Evolutionary conservation across 2,329 filamentous ascomycete genomes (phyloP), one percentile per base, ranked within the genome.

Genomic region (Hypoxylon sp.): DNA sequence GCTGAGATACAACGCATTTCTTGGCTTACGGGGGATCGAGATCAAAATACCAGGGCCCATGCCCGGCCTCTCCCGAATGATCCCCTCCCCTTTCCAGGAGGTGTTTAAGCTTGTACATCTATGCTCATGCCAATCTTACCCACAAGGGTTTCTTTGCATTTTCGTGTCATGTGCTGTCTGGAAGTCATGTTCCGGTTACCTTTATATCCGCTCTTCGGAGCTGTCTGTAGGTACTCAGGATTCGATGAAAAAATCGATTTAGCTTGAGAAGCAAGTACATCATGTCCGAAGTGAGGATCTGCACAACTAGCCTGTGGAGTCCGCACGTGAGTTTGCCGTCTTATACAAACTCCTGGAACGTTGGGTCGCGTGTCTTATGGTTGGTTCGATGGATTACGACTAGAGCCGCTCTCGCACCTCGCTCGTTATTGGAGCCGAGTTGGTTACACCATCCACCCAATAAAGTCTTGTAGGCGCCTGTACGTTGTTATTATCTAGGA

Each of bases 1-100:
- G 52, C 47, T 58, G 30, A 58, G 55, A 55, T 52, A 47, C 40
- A 34, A 49, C 46, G 7, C 30, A 54, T 54, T 51, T 43, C 49
- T 57, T 57, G 53, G 45, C 46, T 27, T 6, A 13, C 12, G 25
- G 16, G 20, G 36, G 51, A 58, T 58, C 48, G 52, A 54, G 56
- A 59, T 48, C 51, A 27, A 17, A 34, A 43, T 19, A 42, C 32
- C 43, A 20, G 12, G 25, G 34, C 48, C 41, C 30, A 42, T 36
- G 19, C 35, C 44, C 16, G 23, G 48, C n/a, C 44, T 32, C 21
- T 21, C 41, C 48, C 42, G 32, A 30, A 34, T 16, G 5, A 25
- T 9, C n/a, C 12, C 21, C 21, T 23, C 34, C 47, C 41, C 36
- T 34, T 41, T 21, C 38, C n/a, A n/a, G n/a, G n/a, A n/a, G n/a